phyloP scores from a whole-genome alignment of 2,329 filamentous ascomycete genomes.

The Helicocarpus griseus region DNA sequence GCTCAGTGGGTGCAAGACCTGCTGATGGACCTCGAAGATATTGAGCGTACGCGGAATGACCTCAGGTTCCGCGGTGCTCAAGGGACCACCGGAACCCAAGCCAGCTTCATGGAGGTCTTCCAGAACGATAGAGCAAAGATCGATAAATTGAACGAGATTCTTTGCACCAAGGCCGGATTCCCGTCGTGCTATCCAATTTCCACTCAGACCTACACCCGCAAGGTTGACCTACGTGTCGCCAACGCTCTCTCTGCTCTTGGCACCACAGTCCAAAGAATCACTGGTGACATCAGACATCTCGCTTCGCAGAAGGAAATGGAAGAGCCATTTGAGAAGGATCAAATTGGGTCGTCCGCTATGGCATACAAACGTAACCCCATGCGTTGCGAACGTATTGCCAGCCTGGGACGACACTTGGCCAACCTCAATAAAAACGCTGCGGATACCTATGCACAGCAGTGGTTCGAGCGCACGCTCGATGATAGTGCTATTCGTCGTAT shows the following conservation, averaged over 20 bases:
- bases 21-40: slow-evolving; percentile 62
- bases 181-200: slow-evolving; percentile 53
- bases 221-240: slow-evolving; percentile 71
- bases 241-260: slow-evolving; percentile 74
- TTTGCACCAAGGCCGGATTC: slow-evolving; percentile 59
- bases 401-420: slow-evolving; percentile 46
- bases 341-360: slow-evolving; percentile 62
- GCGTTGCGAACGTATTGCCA: slow-evolving; percentile 49
- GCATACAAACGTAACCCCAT: slow-evolving; percentile 54
- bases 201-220: slow-evolving; percentile 67
- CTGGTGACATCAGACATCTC: slow-evolving; percentile 63
- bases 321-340: slow-evolving; percentile 70
- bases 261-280: slow-evolving; percentile 64
- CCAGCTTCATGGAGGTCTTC: slow-evolving; percentile 64
- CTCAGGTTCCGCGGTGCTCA: slow-evolving; percentile 64
- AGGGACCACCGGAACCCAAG: slow-evolving; percentile 68
- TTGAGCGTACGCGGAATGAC: slow-evolving; percentile 58
- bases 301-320: slow-evolving; percentile 74
- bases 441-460: slow-evolving; percentile 62
- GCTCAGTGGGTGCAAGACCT: slow-evolving; percentile 69
- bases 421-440: slow-evolving; percentile 48
- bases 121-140: slow-evolving; percentile 50
- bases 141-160: slow-evolving; percentile 52
- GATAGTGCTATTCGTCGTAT: slow-evolving; percentile 43
- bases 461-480: slow-evolving; percentile 70